Evolutionary conservation across 2,329 filamentous ascomycete species (phyloP).

Genomic region (Penicillium sp.): DNA sequence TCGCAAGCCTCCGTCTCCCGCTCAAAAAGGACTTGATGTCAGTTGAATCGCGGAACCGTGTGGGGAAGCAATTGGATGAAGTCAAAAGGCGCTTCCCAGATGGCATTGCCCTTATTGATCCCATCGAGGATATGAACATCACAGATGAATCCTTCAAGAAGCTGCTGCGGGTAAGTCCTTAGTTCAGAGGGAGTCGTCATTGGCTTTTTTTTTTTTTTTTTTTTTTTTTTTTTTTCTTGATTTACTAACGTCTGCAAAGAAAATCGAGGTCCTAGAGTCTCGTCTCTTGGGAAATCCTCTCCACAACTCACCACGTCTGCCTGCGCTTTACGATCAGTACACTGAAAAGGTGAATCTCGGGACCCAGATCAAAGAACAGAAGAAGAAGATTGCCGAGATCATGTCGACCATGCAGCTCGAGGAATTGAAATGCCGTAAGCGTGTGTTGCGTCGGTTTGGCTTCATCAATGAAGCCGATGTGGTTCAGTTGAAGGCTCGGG

Average conservation of each 20-base stretch:
- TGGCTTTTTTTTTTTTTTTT: too few species aligned
- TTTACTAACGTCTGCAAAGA: constrained; percentile 45
- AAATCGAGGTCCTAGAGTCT: constrained; percentile 95
- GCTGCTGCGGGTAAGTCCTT: constrained; percentile 58
- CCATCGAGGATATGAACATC: constrained; percentile 94
- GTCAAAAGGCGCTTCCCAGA: constrained; percentile 85
- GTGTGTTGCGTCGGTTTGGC: constrained; percentile 83
- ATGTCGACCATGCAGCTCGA: constrained; percentile 89
- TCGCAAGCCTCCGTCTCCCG: constrained; percentile 78
- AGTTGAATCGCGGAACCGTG: constrained; percentile 61
- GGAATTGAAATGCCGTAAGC: constrained; percentile 91
- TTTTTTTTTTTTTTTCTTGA: too few species aligned
- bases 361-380: constrained; percentile 77
- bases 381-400: constrained; percentile 78
- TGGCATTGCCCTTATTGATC: constrained; percentile 80
- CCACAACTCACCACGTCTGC: constrained; percentile 79
- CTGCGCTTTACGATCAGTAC: constrained; percentile 82
- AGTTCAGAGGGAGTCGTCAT: neutral
- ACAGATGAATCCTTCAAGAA: constrained; percentile 90
- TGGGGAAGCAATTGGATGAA: constrained; percentile 66
- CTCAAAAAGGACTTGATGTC: constrained; percentile 70
- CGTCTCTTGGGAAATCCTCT: constrained; percentile 81
- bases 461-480: constrained; percentile 96
- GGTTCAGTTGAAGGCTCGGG: constrained; percentile 91
- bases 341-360: constrained; percentile 68